phyloP scores from a whole-genome alignment of 2,329 filamentous ascomycete genomes.

The Phialocephala subalpina region DNA sequence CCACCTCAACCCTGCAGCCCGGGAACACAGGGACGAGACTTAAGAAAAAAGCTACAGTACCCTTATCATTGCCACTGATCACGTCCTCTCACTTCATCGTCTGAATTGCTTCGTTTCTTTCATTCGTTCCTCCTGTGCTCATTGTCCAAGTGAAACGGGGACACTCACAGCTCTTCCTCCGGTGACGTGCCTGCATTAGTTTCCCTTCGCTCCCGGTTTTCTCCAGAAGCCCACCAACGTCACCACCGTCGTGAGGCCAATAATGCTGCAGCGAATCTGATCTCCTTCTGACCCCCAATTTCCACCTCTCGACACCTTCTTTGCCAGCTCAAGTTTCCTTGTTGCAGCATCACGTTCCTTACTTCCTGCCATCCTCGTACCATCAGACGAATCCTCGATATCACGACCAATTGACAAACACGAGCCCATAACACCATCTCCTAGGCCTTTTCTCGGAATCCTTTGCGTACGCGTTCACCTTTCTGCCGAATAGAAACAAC shows the following conservation, averaged over 20 bases:
- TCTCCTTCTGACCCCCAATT: constrained; percentile 8
- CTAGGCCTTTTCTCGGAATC: background rate
- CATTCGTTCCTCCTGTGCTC: background rate
- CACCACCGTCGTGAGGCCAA: constrained; percentile 22
- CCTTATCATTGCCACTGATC: background rate
- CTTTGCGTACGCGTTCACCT: constrained; percentile 15
- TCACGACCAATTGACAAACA: background rate
- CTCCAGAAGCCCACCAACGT: constrained; percentile 24
- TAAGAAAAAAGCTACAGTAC: background rate
- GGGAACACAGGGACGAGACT: background rate
- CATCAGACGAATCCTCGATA: background rate
- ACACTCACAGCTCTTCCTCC: background rate
- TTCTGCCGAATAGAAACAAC: background rate
- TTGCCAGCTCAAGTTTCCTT: background rate
- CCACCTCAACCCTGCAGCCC: too few species aligned
- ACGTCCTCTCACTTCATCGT: background rate
- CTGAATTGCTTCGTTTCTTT: constrained; percentile 23
- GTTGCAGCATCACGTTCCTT: constrained; percentile 12
- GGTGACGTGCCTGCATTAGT: constrained; percentile 10
- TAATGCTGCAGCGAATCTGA: constrained; percentile 20
- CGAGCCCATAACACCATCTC: constrained; percentile 10
- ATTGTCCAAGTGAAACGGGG: background rate
- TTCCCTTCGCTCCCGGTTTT: constrained; percentile 2
- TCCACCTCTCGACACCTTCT: constrained; percentile 15
- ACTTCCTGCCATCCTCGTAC: constrained; percentile 3